Evolutionary conservation across 2,329 filamentous ascomycete genomes (phyloP), one percentile per base, ranked within the genome.

Genomic region (Colletotrichum chrysophilum): DNA sequence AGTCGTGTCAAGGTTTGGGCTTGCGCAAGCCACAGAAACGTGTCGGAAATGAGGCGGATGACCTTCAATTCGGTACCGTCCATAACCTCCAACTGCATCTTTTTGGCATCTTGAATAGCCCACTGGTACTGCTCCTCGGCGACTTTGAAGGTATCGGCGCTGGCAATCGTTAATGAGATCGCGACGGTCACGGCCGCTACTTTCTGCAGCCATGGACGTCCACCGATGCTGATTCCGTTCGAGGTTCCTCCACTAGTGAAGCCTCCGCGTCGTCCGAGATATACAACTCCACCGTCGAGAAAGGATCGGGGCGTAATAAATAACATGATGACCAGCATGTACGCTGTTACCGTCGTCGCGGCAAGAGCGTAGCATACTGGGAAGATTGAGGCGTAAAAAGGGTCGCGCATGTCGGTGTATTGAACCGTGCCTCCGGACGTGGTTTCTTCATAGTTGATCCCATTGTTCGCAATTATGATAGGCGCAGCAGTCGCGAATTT

Each of bases 21-120:
- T 85, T 99, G 97, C 2, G 97, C 97, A 52, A 99, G 92, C 96
- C 97, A 98, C 34, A 99, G 89, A 83, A 98, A 98, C 1, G 97
- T 96, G 84, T 98, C 96, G 21, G 96, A 98, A 78, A 99, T 95
- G 79, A 98, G 92, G 78, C 96, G 94, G 75, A 97, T 96, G 75
- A 97, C 91, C 79, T 97, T 95, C 78, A 99, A 93, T 83, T 98
- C 94, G 77, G 94, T 91, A 70, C 96, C 95, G 74, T 93, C 93
- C 78, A 98, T 92, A 18, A 99, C 96, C 80, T 94, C 89, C 62
- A 92, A 88, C 77, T 97, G 95, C 79, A 99, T 86, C 66, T 90
- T 89, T 79, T 89, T 89, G 26, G 95, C 96, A 82, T 98, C 95
- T 86, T 96, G 95, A 80, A 92, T 93, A 36, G 96, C 96, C 80